These are phyloP conservation scores for Codiaeum variegatum DNA, from an alignment of 441 rosid genomes.

Conservation along the genomic window DNA sequence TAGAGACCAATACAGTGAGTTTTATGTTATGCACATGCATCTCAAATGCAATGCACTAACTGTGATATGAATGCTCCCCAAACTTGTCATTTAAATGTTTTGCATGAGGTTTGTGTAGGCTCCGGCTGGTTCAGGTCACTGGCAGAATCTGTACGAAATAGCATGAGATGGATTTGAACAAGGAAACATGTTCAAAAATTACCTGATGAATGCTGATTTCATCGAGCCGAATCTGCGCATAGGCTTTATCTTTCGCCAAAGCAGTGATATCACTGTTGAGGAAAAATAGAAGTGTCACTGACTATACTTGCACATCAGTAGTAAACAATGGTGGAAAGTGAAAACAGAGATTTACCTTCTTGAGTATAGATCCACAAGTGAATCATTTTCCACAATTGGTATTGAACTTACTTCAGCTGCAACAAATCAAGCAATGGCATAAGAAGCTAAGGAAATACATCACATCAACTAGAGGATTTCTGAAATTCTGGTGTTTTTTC, in stretches of 20 bases:
- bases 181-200: constrained; percentile 17
- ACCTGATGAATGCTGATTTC: constrained; percentile 94
- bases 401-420: constrained; percentile 94
- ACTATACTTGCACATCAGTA: not conserved
- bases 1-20: not conserved
- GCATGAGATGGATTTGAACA: constrained; percentile 1
- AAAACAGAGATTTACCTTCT: constrained; percentile 54
- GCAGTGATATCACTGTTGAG: constrained; percentile 88
- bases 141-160: not conserved
- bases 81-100: not conserved
- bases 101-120: not conserved
- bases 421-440: constrained; percentile 10
- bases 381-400: constrained; percentile 93
- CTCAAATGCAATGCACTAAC: not conserved
- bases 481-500: not conserved
- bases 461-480: not conserved
- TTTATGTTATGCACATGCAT: not conserved
- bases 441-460: constrained; percentile 4
- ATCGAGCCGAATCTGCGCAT: constrained; percentile 83
- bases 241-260: constrained; percentile 90
- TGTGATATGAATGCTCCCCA: not conserved
- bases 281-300: constrained; percentile 7
- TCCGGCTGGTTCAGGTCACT: not conserved
- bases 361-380: constrained; percentile 85
- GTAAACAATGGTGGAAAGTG: not conserved